Conservation (phyloP, 225 moss, liverwort and hornwort species). For the Bryum argenteum region DNA sequence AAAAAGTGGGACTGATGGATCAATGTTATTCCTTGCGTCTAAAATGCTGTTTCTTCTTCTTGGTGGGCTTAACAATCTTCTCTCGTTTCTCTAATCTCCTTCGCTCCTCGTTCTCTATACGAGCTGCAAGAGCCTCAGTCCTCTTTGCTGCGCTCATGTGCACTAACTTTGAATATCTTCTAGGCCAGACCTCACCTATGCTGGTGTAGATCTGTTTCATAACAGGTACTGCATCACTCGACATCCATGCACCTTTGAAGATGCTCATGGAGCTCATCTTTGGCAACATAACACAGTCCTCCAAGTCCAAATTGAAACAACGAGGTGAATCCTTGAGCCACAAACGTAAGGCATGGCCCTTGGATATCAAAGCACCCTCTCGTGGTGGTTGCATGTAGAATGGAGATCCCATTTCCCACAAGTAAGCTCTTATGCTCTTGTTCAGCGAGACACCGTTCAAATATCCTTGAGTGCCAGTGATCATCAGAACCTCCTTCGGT, state of each 20-base stretch:
- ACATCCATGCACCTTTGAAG: conserved; percentile 83
- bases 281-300: conserved; percentile 60
- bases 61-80: conserved; percentile 5
- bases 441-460: conserved; percentile 70
- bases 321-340: conserved; percentile 96
- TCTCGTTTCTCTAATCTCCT: conserved; percentile 39
- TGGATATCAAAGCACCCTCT: conserved; percentile 74
- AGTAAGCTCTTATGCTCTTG: conserved; percentile 79
- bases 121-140: conserved; percentile 62
- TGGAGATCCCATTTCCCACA: conserved; percentile 98
- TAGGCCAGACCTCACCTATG: conserved; percentile 73
- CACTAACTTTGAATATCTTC: conserved; percentile 71
- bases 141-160: conserved; percentile 67
- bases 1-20: conserved; percentile 9
- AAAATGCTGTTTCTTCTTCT: conserved; percentile 31
- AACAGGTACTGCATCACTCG: conserved; percentile 71
- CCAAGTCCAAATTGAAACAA: conserved; percentile 74
- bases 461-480: conserved; percentile 78
- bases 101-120: conserved; percentile 64
- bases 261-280: conserved; percentile 72
- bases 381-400: conserved; percentile 78
- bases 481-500: conserved; percentile 70
- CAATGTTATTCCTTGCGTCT: conserved; percentile 22
- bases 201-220: conserved; percentile 82
- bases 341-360: conserved; percentile 75